Base-by-base conservation (phyloP, 2,329 filamentous ascomycete genomes). In the Penicillium fuscoglaucum region DNA sequence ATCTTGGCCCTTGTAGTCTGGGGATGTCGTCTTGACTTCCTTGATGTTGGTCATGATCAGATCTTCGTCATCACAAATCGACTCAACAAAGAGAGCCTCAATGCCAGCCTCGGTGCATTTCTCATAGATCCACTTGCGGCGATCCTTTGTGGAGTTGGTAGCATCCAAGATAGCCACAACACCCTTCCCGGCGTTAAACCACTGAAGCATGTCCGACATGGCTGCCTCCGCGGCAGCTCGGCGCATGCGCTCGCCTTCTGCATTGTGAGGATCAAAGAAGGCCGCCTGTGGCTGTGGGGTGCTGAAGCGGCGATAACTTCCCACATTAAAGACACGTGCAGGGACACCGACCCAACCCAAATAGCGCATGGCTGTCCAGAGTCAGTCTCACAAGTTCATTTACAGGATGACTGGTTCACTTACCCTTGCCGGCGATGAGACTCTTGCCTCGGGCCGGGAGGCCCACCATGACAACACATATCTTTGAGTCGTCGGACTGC, bases 401-500 rank as follows among this genome's bases (percentile, higher is more conserved):
- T 29, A 1, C 21, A 31, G 24, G 29, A 47, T 48, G 40, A 12
- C 29, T 12, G 29, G 17, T 24, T n/a, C 57, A 74, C 80, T 71
- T 81, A 95, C 93, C 92, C 85, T 97, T 97, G 72, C 96, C 92
- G 67, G 95, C 93, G 74, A 99, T 98, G 76, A 96, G 87, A 80
- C 91, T 96, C 84, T 99, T 99, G 72, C 95, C 95, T 68, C 95
- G 84, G 61, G 95, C 95, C 55, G 95, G 95, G 73, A 99, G 83
- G 66, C 95, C 95, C 60, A 99, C 95, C 95, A 99, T 98, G 70
- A 99, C 92, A 64, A 99, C 93, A 77, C 93, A 98, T 80, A 99
- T 96, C 76, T 90, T 91, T 61, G 91, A 93, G 77, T 97, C 92
- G 82, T 98, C 93, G 69, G 90, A 90, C 90, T 96, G 89, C 65